These are phyloP conservation scores for Apiospora sp. DNA, from an alignment of 2,329 filamentous ascomycete genomes.

Conservation along the genomic window DNA sequence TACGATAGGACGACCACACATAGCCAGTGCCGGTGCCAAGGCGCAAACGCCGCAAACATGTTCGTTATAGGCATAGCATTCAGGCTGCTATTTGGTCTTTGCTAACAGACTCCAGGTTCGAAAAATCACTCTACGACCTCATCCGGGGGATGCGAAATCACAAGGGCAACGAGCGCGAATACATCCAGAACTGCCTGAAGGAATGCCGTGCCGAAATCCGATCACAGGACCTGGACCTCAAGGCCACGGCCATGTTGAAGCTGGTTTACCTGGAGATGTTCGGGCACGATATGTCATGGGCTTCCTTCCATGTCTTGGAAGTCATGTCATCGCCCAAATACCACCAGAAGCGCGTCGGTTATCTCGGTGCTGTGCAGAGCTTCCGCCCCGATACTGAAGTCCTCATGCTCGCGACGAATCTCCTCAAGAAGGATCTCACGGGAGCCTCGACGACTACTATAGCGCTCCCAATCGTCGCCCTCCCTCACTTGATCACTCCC, in stretches of 20 bases:
- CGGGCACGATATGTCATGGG: slow-evolving; percentile 99
- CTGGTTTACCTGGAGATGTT: slow-evolving; percentile 99
- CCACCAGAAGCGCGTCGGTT: slow-evolving; percentile 93
- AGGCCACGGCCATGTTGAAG: slow-evolving; percentile 94
- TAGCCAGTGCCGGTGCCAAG: slow-evolving; percentile 20
- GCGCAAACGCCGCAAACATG: slow-evolving; percentile 17
- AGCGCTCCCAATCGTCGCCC: slow-evolving; percentile 82
- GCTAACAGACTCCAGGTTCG: slow-evolving; percentile 73
- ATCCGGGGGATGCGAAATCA: slow-evolving; percentile 95
- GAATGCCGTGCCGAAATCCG: slow-evolving; percentile 95
- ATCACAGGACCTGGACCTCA: slow-evolving; percentile 95
- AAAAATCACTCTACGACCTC: slow-evolving; percentile 98
- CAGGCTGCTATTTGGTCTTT: slow-evolving; percentile 30
- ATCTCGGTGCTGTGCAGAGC: slow-evolving; percentile 93
- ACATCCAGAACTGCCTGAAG: slow-evolving; percentile 90
- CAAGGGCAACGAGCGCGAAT: slow-evolving; percentile 93
- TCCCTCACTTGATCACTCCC: slow-evolving; percentile 95
- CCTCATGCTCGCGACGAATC: slow-evolving; percentile 94
- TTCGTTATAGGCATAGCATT: slow-evolving; percentile 68
- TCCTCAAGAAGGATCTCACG: slow-evolving; percentile 92
- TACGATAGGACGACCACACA: not conserved
- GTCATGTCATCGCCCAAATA: slow-evolving; percentile 98
- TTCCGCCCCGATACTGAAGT: slow-evolving; percentile 96
- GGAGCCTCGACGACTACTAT: slow-evolving; percentile 78
- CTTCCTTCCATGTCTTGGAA: slow-evolving; percentile 96